Conservation (phyloP, 345 rosid genomes). For the Brassica incana region DNA sequence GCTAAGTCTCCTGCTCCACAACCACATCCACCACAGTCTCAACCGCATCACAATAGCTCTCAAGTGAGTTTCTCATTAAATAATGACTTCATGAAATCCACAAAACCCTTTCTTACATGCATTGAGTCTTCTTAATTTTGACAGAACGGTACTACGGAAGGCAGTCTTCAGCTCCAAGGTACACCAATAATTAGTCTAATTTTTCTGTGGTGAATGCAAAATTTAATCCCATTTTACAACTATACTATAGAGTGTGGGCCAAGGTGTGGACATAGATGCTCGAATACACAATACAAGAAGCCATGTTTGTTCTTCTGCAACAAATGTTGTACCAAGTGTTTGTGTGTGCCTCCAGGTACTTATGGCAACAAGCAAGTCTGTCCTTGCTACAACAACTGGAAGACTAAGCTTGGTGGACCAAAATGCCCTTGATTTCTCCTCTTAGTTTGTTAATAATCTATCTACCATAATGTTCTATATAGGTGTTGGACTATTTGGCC, state of each 20-base stretch:
- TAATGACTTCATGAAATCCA: neutral
- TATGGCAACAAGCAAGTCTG: constrained; percentile 70
- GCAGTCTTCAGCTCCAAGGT: constrained; percentile 40
- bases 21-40: neutral
- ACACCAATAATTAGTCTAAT: constrained; percentile 1
- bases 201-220: neutral
- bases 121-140: constrained; percentile 13
- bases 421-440: constrained; percentile 61
- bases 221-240: neutral
- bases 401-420: constrained; percentile 70
- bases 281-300: constrained; percentile 72
- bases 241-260: constrained; percentile 45
- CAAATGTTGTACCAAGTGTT: constrained; percentile 75
- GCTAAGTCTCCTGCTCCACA: neutral
- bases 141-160: constrained; percentile 38
- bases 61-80: constrained; percentile 22
- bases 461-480: neutral
- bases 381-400: constrained; percentile 80
- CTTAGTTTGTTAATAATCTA: constrained; percentile 14
- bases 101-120: neutral
- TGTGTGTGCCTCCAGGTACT: constrained; percentile 84
- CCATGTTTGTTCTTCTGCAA: constrained; percentile 85
- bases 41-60: constrained; percentile 21
- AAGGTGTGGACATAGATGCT: constrained; percentile 61
- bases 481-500: neutral